Percentiles rank a stretch among this genome's conserved stretches.
Evolutionary conservation across 164 flowering plant species (phyloP).

Genomic region (Nelumbo lutea): DNA sequence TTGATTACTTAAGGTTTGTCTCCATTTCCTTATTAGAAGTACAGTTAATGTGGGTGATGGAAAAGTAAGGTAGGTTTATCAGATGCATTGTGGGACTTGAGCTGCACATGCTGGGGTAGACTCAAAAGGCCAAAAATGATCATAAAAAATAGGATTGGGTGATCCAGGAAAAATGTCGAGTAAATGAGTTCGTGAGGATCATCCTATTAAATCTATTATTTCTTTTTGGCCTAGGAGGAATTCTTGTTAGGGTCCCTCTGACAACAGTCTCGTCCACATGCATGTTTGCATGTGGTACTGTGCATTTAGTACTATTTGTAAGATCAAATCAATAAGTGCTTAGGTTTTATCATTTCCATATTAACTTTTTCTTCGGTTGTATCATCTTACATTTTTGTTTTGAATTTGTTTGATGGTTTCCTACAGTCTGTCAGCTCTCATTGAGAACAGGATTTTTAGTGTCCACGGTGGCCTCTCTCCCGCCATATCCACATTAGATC

Average conservation of each 20-base stretch:
- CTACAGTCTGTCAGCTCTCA: slow-evolving; percentile 91
- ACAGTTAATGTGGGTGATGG: slow-evolving; percentile 3
- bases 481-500: slow-evolving; percentile 83
- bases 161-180: neutral
- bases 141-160: neutral
- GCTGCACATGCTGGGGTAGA: neutral
- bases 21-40: slow-evolving; percentile 5
- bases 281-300: neutral
- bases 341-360: neutral
- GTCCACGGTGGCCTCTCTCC: slow-evolving; percentile 99
- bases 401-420: slow-evolving; percentile 10
- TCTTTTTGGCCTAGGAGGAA: neutral
- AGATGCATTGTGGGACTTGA: neutral
- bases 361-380: neutral
- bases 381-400: neutral
- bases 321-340: neutral
- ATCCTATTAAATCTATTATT: neutral
- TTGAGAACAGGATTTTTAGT: slow-evolving; percentile 87
- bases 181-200: neutral
- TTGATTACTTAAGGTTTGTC: slow-evolving; percentile 90
- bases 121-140: neutral
- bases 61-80: neutral
- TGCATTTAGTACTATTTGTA: slow-evolving; percentile 3
- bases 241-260: neutral
- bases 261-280: neutral